A percentile compares a stretch with the other conserved stretches of the same genome.
Evolutionary conservation across 306 rosid genomes (phyloP).

Genomic region (Urtica urens): DNA sequence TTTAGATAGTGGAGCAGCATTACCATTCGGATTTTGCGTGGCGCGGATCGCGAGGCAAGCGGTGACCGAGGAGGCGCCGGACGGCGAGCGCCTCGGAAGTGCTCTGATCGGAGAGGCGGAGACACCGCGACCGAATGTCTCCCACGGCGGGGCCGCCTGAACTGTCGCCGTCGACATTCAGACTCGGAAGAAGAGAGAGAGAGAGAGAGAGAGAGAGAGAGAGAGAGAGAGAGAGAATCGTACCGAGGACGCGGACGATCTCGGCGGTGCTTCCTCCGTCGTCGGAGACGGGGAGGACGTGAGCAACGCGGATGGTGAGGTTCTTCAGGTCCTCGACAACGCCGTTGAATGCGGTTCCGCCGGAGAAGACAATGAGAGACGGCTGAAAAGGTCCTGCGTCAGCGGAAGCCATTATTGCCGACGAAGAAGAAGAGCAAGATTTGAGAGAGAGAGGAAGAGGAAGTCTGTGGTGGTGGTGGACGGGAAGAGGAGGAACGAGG

Average conservation of each 20-base stretch:
- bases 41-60: conserved; percentile 43
- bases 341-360: conserved; percentile 93
- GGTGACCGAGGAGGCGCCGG: conserved; percentile 79
- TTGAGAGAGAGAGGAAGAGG: no score
- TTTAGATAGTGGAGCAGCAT: not conserved
- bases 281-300: conserved; percentile 92
- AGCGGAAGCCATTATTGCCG: no score
- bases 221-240: not conserved
- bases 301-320: conserved; percentile 81
- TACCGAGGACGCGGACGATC: conserved; percentile 91
- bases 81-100: conserved; percentile 84
- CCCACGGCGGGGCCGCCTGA: conserved; percentile 97
- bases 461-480: conserved; percentile 16
- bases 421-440: no score
- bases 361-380: conserved; percentile 75
- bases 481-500: conserved; percentile 25
- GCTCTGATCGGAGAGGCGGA: conserved; percentile 78
- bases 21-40: conserved; percentile 82
- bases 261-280: conserved; percentile 97
- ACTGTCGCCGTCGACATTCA: not conserved
- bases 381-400: conserved; percentile 36
- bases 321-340: conserved; percentile 71
- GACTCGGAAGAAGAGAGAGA: not conserved
- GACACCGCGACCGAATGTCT: conserved; percentile 89
- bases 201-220: not conserved